Percentiles rank a stretch among this genome's conserved stretches.
phyloP scores from a whole-genome alignment of 345 rosid species.

The Moringa oleifera region DNA sequence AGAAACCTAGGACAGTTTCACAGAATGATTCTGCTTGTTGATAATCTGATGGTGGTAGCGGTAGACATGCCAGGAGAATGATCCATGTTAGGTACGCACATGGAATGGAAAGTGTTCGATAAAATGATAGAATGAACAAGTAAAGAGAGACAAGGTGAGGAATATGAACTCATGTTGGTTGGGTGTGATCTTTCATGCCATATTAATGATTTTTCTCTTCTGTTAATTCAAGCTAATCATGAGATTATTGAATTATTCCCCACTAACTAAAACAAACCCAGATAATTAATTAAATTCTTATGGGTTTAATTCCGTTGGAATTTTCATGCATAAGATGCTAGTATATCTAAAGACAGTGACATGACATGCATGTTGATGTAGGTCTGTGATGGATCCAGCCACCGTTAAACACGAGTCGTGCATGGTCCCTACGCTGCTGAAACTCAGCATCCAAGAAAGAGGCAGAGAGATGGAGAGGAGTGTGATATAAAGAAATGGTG shows the following conservation, averaged over 20 bases:
- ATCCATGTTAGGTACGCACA: conserved; percentile 24
- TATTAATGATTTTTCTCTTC: neutral
- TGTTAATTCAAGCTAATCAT: conserved; percentile 26
- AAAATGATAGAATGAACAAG: too few relatives aligned
- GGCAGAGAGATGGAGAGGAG: too few relatives aligned
- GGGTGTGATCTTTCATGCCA: too few relatives aligned
- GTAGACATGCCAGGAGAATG: conserved; percentile 13
- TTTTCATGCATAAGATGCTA: conserved; percentile 23
- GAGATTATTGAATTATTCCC: conserved; percentile 39
- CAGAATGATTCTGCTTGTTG: conserved; percentile 7
- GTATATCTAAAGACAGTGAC: conserved; percentile 37
- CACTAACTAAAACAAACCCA: conserved; percentile 13
- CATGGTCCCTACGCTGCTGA: conserved; percentile 23
- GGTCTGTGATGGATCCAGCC: conserved; percentile 26
- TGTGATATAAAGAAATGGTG: conserved; percentile 17
- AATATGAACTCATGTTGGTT: too few relatives aligned
- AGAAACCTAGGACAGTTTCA: neutral
- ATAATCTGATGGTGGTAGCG: conserved; percentile 15
- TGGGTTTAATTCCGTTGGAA: conserved; percentile 8
- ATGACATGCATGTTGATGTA: conserved; percentile 20
- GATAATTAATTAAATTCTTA: too few relatives aligned
- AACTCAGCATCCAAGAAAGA: too few relatives aligned
- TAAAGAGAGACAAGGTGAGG: too few relatives aligned
- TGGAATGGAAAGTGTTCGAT: conserved; percentile 2
- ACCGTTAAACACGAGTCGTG: conserved; percentile 26